Evolutionary conservation across 768 basidiomycete species (phyloP), one percentile per base, ranked within the genome.

Genomic region (Lactarius akahatsu): DNA sequence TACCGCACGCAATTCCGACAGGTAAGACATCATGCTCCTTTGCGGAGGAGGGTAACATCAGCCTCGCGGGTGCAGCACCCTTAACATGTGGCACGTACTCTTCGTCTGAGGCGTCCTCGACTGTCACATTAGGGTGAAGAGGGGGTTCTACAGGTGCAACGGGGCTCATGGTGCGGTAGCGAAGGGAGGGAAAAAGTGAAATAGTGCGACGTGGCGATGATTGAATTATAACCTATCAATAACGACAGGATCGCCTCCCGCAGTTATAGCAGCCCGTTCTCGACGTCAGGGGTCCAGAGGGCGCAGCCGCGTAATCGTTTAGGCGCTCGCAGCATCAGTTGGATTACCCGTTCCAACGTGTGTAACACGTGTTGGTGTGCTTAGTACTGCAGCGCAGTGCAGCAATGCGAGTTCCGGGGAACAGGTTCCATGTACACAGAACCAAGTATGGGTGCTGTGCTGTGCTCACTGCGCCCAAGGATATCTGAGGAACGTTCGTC

Each of bases 31-130:
- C 38, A 40, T 38, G 15, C 62, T 62, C 43, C 50, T 65, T 50
- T 66, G 62, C 32, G 30, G 47, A 40, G 20, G 16, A 26, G 58
- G 50, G 36, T 10, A 13, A 55, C 16, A 59, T 57, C 43, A 62
- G 65, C 45, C 60, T 57, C 55, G 43, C 55, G 61, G 45, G 47
- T 4, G 8, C 20, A 43, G 59, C 28, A 41, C 41, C 32, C 13
- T 47, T 34, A 59, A 52, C 38, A 61, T 7, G 41, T 34, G 26
- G 23, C 1, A 64, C 69, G 26, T 41, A 68, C 70, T 69, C 70
- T 32, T 70, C 63, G 26, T 70, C 70, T 52, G 68, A 59, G 36
- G 59, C 59, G 28, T 69, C 68, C 28, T 70, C 70, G 3, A 70
- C 47, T 28, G 64, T 69, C 55, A 69, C 70, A 62, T 50, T 52